These are phyloP conservation scores for Macroventuria anomochaeta DNA, from an alignment of 2,329 filamentous ascomycete species.

Conservation along the genomic window DNA sequence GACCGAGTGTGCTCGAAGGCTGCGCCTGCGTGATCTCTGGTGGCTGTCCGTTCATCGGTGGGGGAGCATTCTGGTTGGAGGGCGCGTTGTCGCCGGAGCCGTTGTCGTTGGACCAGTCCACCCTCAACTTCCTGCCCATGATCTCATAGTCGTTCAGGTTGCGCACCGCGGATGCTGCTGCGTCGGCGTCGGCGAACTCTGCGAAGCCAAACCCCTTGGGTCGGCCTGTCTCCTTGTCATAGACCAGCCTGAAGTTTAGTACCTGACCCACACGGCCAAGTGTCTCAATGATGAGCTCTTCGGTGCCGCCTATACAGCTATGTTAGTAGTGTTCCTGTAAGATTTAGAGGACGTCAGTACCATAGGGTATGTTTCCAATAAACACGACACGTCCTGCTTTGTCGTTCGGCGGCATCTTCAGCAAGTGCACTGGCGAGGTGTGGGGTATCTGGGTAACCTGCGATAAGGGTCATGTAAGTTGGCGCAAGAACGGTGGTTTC, in stretches of 20 bases:
- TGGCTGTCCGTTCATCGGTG: constrained; percentile 52
- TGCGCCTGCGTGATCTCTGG: constrained; percentile 42
- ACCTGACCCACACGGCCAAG: constrained; percentile 91
- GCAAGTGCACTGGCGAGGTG: background rate
- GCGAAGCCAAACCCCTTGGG: constrained; percentile 97
- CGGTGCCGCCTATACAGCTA: constrained; percentile 74
- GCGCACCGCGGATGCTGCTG: constrained; percentile 89
- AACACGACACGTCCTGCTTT: constrained; percentile 81
- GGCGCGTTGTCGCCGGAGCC: constrained; percentile 66
- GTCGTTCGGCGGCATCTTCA: constrained; percentile 56
- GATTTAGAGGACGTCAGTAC: constrained; percentile 53
- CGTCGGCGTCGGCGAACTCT: constrained; percentile 91
- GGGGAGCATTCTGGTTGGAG: constrained; percentile 55
- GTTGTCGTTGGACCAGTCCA: constrained; percentile 95
- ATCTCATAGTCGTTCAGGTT: constrained; percentile 96
- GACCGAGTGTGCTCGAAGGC: constrained; percentile 68
- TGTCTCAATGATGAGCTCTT: constrained; percentile 94
- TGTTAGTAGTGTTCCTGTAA: constrained; percentile 20
- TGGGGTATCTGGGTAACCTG: background rate
- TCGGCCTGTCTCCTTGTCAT: constrained; percentile 91
- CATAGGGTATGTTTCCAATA: constrained; percentile 86
- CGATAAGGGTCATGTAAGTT: background rate
- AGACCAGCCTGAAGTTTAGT: constrained; percentile 88
- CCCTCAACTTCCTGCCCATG: constrained; percentile 90
- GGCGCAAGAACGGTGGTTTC: constrained; percentile 6